phyloP scores from a whole-genome alignment of 768 basidiomycete species.

The Xerocomus potaroensis region DNA sequence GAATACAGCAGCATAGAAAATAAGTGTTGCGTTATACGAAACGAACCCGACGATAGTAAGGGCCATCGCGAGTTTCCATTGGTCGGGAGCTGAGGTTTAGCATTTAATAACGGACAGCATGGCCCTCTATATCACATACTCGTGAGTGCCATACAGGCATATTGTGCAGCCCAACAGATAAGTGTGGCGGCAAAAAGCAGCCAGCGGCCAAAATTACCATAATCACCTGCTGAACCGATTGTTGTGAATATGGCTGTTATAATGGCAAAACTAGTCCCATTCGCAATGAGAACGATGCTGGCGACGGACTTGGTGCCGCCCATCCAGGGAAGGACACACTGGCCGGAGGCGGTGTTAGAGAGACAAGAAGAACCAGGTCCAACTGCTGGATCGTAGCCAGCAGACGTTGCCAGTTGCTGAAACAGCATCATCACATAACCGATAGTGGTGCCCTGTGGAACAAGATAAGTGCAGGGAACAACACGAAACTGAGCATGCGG shows the following conservation, averaged over 20 bases:
- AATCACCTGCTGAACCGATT: constrained; percentile 45
- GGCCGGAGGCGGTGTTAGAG: constrained; percentile 53
- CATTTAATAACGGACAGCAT: neutral
- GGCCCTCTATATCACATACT: constrained; percentile 35
- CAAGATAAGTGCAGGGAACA: neutral
- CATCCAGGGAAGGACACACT: constrained; percentile 77
- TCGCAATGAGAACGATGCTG: constrained; percentile 73
- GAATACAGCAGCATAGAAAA: constrained; percentile 76
- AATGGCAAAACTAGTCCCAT: constrained; percentile 71
- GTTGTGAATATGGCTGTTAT: constrained; percentile 84
- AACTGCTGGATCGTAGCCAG: constrained; percentile 68
- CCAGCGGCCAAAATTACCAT: constrained; percentile 65
- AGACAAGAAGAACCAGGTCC: constrained; percentile 71
- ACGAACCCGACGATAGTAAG: constrained; percentile 79
- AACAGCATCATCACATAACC: constrained; percentile 72
- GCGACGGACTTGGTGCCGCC: constrained; percentile 69
- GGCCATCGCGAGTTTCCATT: constrained; percentile 75
- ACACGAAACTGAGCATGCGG: neutral
- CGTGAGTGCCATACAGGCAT: constrained; percentile 69
- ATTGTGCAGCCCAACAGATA: constrained; percentile 80
- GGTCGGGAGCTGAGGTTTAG: constrained; percentile 46
- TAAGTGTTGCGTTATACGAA: constrained; percentile 73
- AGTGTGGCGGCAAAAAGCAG: constrained; percentile 65
- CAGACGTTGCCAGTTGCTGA: constrained; percentile 63
- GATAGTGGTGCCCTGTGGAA: constrained; percentile 55